Percentiles rank a stretch among this genome's conserved stretches.
Evolutionary conservation across 306 rosid species (phyloP).

Genomic region (Acacia acuminata): DNA sequence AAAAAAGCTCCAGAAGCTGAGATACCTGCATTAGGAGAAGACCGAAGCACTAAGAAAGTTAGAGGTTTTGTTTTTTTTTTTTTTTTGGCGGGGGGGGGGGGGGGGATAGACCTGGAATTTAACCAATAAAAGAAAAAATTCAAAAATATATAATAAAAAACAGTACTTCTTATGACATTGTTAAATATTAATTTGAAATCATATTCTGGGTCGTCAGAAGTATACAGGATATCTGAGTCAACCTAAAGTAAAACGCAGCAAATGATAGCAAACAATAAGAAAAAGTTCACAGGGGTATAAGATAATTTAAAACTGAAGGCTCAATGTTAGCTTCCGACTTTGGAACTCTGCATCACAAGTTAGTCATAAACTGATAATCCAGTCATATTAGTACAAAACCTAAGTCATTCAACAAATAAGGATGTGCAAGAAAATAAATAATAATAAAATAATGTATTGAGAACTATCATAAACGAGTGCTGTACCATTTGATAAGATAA

Average conservation of each 20-base stretch:
- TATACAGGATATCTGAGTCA: slow-evolving; percentile 6
- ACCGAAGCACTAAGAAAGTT: slow-evolving; percentile 6
- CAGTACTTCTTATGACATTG: neutral
- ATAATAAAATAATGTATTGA: neutral
- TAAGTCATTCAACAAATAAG: slow-evolving; percentile 9
- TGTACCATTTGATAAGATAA: slow-evolving; percentile 69
- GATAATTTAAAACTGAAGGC: neutral
- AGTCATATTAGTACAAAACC: slow-evolving; percentile 2
- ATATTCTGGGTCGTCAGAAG: neutral
- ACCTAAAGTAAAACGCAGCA: neutral
- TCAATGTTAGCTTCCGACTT: slow-evolving; percentile 15
- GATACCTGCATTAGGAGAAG: slow-evolving; percentile 47
- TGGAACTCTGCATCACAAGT: neutral
- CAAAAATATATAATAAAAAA: neutral
- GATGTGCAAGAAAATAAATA: neutral
- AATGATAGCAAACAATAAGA: neutral
- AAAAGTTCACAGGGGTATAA: neutral
- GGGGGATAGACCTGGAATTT: slow-evolving; percentile 4
- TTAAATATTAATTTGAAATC: neutral
- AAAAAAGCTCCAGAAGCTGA: slow-evolving; percentile 60
- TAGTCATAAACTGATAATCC: neutral
- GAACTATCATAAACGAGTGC: slow-evolving; percentile 3
- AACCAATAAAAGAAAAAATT: slow-evolving; percentile 14
- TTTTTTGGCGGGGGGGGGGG: neutral
- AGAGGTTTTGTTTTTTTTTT: neutral